phyloP scores from a whole-genome alignment of 148 eudicot species.

The Oxyria digyna region DNA sequence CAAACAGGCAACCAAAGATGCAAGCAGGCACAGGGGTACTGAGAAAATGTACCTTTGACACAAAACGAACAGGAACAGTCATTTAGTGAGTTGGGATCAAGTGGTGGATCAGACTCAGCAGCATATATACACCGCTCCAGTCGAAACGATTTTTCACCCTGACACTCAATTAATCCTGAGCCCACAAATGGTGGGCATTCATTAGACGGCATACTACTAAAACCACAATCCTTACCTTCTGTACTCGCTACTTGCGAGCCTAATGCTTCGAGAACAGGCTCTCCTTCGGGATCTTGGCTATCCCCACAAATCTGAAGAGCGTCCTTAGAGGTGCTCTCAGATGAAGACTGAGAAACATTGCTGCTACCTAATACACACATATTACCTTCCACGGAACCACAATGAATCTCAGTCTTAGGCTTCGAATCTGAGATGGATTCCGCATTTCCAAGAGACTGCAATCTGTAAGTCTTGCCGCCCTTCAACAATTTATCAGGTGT shows the following conservation, averaged over 20 bases:
- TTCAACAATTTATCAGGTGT: slow-evolving; percentile 16
- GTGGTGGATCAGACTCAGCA: slow-evolving; percentile 19
- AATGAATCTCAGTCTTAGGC: slow-evolving; percentile 14
- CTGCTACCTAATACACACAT: background rate
- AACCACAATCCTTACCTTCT: slow-evolving; percentile 18
- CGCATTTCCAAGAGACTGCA: slow-evolving; percentile 20
- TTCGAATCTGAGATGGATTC: slow-evolving; percentile 9
- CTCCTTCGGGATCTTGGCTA: slow-evolving; percentile 13
- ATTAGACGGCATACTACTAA: slow-evolving; percentile 20
- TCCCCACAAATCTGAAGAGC: slow-evolving; percentile 11
- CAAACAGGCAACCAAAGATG: background rate
- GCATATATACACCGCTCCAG: slow-evolving; percentile 36
- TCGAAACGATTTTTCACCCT: slow-evolving; percentile 21
- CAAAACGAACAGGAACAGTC: slow-evolving; percentile 81
- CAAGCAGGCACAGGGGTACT: background rate
- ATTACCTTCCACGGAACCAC: slow-evolving; percentile 9
- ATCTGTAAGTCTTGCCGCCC: slow-evolving; percentile 28
- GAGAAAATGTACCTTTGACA: slow-evolving; percentile 44
- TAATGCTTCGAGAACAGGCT: slow-evolving; percentile 10
- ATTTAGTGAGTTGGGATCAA: slow-evolving; percentile 29
- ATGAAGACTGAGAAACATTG: background rate
- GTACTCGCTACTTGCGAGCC: slow-evolving; percentile 14
- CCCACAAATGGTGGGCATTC: slow-evolving; percentile 24
- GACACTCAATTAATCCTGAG: slow-evolving; percentile 3
- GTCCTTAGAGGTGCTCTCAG: slow-evolving; percentile 3